A percentile compares a stretch with the other conserved stretches of the same genome.
These are phyloP conservation scores for Pythium monospermum DNA, from an alignment of 352 stramenopile genomes.

Conservation along the genomic window DNA sequence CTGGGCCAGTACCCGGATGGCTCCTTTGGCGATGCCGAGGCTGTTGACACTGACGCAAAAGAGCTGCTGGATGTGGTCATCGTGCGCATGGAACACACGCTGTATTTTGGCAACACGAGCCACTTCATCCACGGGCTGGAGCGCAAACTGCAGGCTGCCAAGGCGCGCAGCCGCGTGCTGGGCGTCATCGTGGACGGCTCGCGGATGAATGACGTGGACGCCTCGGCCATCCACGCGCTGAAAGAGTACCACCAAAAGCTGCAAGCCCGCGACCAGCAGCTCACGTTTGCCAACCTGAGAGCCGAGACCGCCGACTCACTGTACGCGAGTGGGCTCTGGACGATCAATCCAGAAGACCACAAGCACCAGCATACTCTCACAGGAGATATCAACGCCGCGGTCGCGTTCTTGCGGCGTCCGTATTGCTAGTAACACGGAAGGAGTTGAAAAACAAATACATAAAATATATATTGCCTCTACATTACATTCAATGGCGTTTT, in stretches of 20 bases:
- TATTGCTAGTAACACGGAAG: neutral
- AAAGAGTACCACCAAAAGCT: slow-evolving; percentile 24
- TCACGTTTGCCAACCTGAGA: slow-evolving; percentile 24
- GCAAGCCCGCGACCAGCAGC: slow-evolving; percentile 14
- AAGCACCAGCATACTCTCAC: slow-evolving; percentile 5
- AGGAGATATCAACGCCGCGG: slow-evolving; percentile 1
- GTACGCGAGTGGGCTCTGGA: slow-evolving; percentile 19
- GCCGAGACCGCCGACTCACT: slow-evolving; percentile 19
- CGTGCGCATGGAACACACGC: slow-evolving; percentile 54
- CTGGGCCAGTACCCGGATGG: slow-evolving; percentile 38
- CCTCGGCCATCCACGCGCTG: slow-evolving; percentile 21
- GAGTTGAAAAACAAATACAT: neutral
- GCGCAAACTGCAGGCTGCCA: slow-evolving; percentile 28
- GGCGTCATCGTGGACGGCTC: slow-evolving; percentile 29
- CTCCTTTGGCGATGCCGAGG: slow-evolving; percentile 27
- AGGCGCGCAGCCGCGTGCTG: slow-evolving; percentile 22
- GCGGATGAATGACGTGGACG: slow-evolving; percentile 28
- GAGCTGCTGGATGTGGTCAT: slow-evolving; percentile 42
- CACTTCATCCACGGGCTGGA: slow-evolving; percentile 58
- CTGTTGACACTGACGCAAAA: slow-evolving; percentile 12
- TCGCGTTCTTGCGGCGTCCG: slow-evolving; percentile 9
- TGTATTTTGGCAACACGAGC: slow-evolving; percentile 73
- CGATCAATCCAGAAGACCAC: neutral
- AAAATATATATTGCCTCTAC: too few species aligned
- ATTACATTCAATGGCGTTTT: too few species aligned